Evolutionary conservation across 225 moss, liverwort and hornwort species (phyloP), one percentile per base, ranked within the genome.

Genomic region (Physcomitrium patens): DNA sequence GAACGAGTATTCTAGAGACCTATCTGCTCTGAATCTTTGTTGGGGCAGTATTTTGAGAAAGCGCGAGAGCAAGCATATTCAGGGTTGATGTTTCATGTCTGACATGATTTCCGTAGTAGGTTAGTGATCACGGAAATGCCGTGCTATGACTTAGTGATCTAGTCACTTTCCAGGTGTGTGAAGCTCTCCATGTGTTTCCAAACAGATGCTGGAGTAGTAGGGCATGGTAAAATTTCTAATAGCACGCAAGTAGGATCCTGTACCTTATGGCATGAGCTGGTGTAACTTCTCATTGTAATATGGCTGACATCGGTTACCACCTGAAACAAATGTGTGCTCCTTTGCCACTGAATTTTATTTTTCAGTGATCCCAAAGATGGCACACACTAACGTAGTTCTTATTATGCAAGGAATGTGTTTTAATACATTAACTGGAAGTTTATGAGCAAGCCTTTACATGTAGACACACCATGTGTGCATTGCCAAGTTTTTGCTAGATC

Each of bases 11-110:
- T 74, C 47, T 68, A 60, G 69, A 70, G 54, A 66, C 76, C 77
- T 49, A 68, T 66, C 72, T 82, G 78, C 48, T 72, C 72, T 58
- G 28, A 67, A 75, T 72, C 69, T 55, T 69, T 52, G 63, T 67
- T 84, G 78, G 83, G 83, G 83, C 86, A 67, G 66, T 60, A 63
- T 55, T 78, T 37, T 37, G 70, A 81, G 76, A 71, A 76, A 76
- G 76, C 65, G 81, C 67, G 83, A 72, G 49, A 66, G 75, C 74
- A 73, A 78, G n/a, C 54, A 65, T 47, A 68, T 73, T 51, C 53
- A 64, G 69, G 59, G 61, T 82, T 60, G 61, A 82, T 77, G 68
- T 55, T 56, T 17, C 74, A 63, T 82, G 74, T 74, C 68, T 73
- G 57, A 71, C 45, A 27, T 52, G 27, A 27, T 37, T 41, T 18